phyloP scores from a whole-genome alignment of 2,329 filamentous ascomycete genomes.

The Exutisphaerella laricina region DNA sequence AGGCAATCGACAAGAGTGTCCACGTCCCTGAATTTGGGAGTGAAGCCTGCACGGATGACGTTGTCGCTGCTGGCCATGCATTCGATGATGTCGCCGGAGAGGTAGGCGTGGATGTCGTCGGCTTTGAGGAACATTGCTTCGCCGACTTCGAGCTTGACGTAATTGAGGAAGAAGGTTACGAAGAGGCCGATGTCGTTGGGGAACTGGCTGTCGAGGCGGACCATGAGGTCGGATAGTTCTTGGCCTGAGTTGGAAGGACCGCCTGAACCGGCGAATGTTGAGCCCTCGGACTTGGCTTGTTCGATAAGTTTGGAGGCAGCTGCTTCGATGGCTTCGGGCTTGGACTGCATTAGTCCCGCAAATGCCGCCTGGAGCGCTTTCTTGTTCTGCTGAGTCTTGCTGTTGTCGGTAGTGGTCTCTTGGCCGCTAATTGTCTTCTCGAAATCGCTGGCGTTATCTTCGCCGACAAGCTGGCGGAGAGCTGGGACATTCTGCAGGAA shows the following conservation, averaged over 20 bases:
- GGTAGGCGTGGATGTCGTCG: slow-evolving; percentile 95
- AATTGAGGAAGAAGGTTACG: slow-evolving; percentile 96
- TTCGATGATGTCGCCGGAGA: slow-evolving; percentile 91
- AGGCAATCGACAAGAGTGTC: slow-evolving; percentile 81
- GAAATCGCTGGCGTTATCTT: slow-evolving; percentile 43
- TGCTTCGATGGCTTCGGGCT: slow-evolving; percentile 57
- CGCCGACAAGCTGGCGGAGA: slow-evolving; percentile 44
- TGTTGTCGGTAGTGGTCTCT: slow-evolving; percentile 43
- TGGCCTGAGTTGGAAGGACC: slow-evolving; percentile 62
- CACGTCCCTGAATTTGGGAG: slow-evolving; percentile 97
- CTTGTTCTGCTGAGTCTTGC: slow-evolving; percentile 58
- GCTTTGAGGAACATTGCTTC: slow-evolving; percentile 95
- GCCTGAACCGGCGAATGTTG: slow-evolving; percentile 69
- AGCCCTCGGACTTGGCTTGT: slow-evolving; percentile 62
- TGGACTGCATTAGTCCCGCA: slow-evolving; percentile 71
- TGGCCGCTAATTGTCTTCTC: slow-evolving; percentile 48
- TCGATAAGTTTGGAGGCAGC: slow-evolving; percentile 65
- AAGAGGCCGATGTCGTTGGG: slow-evolving; percentile 88
- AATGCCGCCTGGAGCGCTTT: slow-evolving; percentile 70
- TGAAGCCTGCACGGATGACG: slow-evolving; percentile 93
- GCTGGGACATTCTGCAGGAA: slow-evolving; percentile 64
- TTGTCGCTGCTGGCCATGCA: slow-evolving; percentile 99
- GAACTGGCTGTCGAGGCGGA: slow-evolving; percentile 75
- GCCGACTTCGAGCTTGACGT: slow-evolving; percentile 76
- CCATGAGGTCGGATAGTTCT: slow-evolving; percentile 70